Conservation (phyloP, 257 asterid species). For the Verbascum thapsus region DNA sequence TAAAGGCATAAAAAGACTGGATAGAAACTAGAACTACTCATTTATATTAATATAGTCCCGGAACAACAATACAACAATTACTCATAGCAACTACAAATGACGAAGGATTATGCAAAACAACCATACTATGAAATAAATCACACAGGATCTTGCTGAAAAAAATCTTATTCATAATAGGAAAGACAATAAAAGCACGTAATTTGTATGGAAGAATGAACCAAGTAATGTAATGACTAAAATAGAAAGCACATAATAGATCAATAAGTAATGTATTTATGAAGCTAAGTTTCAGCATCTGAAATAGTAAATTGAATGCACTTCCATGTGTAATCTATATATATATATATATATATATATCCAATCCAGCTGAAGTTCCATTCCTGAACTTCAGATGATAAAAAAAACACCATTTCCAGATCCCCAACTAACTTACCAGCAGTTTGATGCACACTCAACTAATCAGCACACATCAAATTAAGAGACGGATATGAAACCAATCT, state of each 20-base stretch:
- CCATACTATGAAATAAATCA: background rate
- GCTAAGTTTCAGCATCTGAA: conserved; percentile 28
- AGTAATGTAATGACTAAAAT: background rate
- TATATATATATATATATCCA: too few relatives aligned
- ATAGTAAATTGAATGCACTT: conserved; percentile 14
- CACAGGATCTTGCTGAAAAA: background rate
- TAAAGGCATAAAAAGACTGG: too few relatives aligned
- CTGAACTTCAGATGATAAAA: conserved; percentile 8
- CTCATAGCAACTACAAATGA: too few relatives aligned
- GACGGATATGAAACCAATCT: background rate
- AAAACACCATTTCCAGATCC: conserved; percentile 1
- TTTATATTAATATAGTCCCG: too few relatives aligned
- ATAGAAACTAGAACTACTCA: too few relatives aligned
- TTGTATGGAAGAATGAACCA: too few relatives aligned
- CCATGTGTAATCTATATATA: conserved; percentile 8
- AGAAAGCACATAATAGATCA: background rate
- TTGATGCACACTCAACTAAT: background rate
- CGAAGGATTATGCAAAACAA: background rate
- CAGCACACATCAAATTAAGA: conserved; percentile 17
- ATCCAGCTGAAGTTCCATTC: conserved; percentile 21
- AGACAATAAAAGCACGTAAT: too few relatives aligned
- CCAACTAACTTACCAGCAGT: too few relatives aligned
- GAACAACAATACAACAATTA: too few relatives aligned
- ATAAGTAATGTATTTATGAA: conserved; percentile 10
- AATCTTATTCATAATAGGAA: background rate